Base-by-base conservation (phyloP, 345 rosid species). In the Brassica rapa region DNA sequence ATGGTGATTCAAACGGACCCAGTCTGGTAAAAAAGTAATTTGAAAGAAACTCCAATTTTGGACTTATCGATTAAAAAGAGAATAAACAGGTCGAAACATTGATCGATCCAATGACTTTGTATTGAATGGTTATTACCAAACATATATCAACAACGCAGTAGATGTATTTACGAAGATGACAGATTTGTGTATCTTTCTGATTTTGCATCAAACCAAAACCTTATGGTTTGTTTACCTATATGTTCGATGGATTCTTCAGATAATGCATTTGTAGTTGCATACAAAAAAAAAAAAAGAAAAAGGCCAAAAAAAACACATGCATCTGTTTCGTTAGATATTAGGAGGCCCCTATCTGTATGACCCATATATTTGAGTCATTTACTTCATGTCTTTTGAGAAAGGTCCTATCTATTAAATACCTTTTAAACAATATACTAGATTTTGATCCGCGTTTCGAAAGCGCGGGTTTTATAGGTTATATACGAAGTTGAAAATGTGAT, bases 241-340 rank as follows among this genome's bases (percentile, higher is more conserved):
- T 5, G 55, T 32, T 70, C n/a, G 70, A 5, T 70, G 6, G 64
- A 5, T 51, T 77, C 41, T 77, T 62, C 16, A 62, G 55, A 35
- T 62, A 33, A 46, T 32, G 41, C 32, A 53, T 23, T 70, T 69
- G 53, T 49, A 49, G 5, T 23, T 62, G 64, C 25, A 46, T 33
- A 57, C 41, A 39, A 14, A 21, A 76, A 8, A 69, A 69, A 23
- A 8, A 25, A 23, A 8, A 25, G 4, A 25, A 53, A 77, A 65
- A 41, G 25, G 25, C 66, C 37, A 39, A 64, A 71, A 25, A 77
- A 71, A 27, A 4, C 77, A 78, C 68, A 65, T 78, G 81, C 77
- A 21, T 43, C 71, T 71, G 73, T 35, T 70, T 63, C 66, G 61
- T 41, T 78, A 78, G 71, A 71, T 78, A 72, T 65, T 14, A n/a